These are phyloP conservation scores for Albophoma yamanashiensis DNA, from an alignment of 2,329 filamentous ascomycete species.

Conservation along the genomic window DNA sequence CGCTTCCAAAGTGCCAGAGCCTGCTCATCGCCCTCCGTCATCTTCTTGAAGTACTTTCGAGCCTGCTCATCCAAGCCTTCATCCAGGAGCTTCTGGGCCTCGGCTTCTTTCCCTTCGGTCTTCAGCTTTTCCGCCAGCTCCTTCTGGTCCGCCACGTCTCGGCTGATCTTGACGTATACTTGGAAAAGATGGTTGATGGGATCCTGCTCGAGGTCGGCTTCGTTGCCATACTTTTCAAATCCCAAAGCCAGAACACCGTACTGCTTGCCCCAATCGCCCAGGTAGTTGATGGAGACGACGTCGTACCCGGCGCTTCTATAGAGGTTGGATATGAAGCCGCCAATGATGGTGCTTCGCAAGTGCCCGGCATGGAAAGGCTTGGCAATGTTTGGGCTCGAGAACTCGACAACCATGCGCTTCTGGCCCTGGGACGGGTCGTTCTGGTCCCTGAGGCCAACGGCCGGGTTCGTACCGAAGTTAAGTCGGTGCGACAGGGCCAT, in stretches of 20 bases:
- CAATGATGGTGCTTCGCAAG: conserved; percentile 60
- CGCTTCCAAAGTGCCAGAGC: conserved; percentile 41
- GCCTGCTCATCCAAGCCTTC: conserved; percentile 32
- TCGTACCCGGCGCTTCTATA: conserved; percentile 58
- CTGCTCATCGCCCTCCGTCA: conserved; percentile 45
- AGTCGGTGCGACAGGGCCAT: conserved; percentile 4
- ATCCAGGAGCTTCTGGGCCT: conserved; percentile 23
- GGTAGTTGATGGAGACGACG: conserved; percentile 57
- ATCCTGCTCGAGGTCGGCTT: conserved; percentile 50
- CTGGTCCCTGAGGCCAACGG: conserved; percentile 4
- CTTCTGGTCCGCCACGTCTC: conserved; percentile 52
- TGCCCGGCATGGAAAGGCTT: conserved; percentile 63
- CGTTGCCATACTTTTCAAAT: conserved; percentile 54
- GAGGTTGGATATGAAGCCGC: conserved; percentile 55
- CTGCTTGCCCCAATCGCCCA: conserved; percentile 67
- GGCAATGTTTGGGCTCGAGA: conserved; percentile 64
- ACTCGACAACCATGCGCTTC: conserved; percentile 49
- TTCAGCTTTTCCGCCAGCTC: conserved; percentile 37
- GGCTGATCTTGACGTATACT: conserved; percentile 57
- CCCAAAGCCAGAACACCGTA: conserved; percentile 54
- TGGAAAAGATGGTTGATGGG: conserved; percentile 60
- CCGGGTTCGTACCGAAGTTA: conserved; percentile 2
- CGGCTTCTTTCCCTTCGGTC: conserved; percentile 26
- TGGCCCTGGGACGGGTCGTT: conserved; percentile 2
- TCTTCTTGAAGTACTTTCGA: conserved; percentile 46